Evolutionary conservation across 2,329 filamentous ascomycete species (phyloP).

Genomic region (Arthrobotrys sphaeroides): DNA sequence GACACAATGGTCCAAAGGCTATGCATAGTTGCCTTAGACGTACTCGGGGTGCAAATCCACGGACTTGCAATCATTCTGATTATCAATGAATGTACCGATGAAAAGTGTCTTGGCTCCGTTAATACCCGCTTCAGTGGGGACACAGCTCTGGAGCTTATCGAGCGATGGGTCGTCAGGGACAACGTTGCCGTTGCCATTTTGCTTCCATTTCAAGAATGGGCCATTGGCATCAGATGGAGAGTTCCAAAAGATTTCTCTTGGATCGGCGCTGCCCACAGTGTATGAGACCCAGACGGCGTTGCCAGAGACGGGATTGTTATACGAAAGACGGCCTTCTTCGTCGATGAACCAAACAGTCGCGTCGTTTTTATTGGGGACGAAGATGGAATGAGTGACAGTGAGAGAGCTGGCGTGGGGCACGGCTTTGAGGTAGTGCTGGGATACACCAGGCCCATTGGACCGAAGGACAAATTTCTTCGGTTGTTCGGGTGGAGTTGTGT

Average conservation of each 20-base stretch:
- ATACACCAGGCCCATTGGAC: slow-evolving; percentile 13
- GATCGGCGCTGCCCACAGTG: not conserved
- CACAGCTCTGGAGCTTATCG: slow-evolving; percentile 13
- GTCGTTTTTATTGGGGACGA: not conserved
- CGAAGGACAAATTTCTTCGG: not conserved
- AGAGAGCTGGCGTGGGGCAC: not conserved
- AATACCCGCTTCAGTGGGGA: not conserved
- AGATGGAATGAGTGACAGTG: slow-evolving; percentile 2
- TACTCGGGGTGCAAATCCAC: slow-evolving; percentile 14
- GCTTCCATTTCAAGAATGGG: not conserved
- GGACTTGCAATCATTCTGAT: slow-evolving; percentile 7
- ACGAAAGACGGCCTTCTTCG: not conserved
- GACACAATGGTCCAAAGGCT: no score
- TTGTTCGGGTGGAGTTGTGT: not conserved
- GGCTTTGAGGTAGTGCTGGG: slow-evolving; percentile 9
- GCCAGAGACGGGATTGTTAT: not conserved
- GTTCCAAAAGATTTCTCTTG: not conserved
- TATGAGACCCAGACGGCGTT: not conserved
- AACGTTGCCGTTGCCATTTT: slow-evolving; percentile 9
- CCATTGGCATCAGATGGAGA: not conserved
- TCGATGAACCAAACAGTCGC: slow-evolving; percentile 10
- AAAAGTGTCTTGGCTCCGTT: not conserved
- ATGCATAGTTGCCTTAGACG: no score
- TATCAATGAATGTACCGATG: slow-evolving; percentile 3
- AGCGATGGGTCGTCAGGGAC: not conserved